Evolutionary conservation across 2,329 filamentous ascomycete genomes (phyloP), one percentile per base, ranked within the genome.

Genomic region (Microsporum audouinii): DNA sequence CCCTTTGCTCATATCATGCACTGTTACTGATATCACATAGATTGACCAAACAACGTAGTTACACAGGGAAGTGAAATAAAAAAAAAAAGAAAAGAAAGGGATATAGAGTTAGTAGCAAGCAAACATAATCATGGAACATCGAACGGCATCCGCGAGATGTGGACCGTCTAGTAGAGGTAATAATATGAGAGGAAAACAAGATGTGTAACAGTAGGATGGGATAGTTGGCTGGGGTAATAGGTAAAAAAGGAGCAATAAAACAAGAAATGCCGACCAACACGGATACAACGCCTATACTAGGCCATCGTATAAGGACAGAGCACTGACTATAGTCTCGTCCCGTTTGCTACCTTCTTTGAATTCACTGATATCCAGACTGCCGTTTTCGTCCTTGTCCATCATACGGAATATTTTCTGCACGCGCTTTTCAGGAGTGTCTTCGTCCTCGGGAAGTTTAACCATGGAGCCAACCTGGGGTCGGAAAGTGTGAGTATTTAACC

Each of bases 301-400:
- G 29, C 94, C 94, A 72, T 99, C 94, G 71, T 99, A 99, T 66
- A 99, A 81, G 62, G 91, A 96, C 71, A 99, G 80, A 38, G 94
- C 94, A 60, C 92, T 97, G 62, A 99, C 94, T 72, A 99, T 99
- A 7, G 94, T 99, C 79, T 97, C 92, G 76, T 99, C 94, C 63
- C 91, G 88, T 81, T 97, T 96, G 79, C 91, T 96, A 68, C 94
- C 94, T 78, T 99, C 94, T 79, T 97, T 97, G 82, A 99, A 99
- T 75, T 99, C 94, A 64, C 91, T 88, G 83, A 96, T 92, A 74
- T 97, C 92, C 69, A 99, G 79, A 71, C 89, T 95, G 68, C 92
- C 94, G 73, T 97, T 97, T 79, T 97, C 92, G 74, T 99, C 94
- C 82, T 99, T 99, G 81, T 99, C 94, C 94, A 99, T 99, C 94